Percentiles rank a stretch among this genome's conserved stretches.
Conservation (phyloP, 2,329 filamentous ascomycete genomes). For the Neopestalotiopsis rosae region DNA sequence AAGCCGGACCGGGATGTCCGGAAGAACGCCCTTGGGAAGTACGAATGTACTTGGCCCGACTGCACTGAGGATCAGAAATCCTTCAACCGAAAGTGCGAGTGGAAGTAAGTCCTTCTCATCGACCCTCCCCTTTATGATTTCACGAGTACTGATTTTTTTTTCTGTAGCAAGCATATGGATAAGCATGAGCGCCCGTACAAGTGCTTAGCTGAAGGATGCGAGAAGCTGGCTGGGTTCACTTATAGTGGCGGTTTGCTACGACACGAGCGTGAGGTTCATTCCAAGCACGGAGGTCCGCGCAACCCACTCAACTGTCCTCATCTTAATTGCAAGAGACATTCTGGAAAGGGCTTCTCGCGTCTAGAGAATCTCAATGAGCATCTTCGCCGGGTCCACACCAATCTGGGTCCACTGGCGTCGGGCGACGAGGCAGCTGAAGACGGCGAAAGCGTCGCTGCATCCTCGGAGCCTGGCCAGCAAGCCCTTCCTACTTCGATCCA, state of each 20-base stretch:
- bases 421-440: slow-evolving; percentile 40
- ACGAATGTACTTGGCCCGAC: slow-evolving; percentile 72
- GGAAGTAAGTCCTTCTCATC: slow-evolving; percentile 72
- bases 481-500: neutral
- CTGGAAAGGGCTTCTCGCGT: slow-evolving; percentile 87
- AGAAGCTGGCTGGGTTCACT: slow-evolving; percentile 92
- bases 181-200: slow-evolving; percentile 95
- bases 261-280: slow-evolving; percentile 93
- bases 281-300: slow-evolving; percentile 86
- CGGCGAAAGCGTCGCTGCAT: slow-evolving; percentile 42
- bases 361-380: slow-evolving; percentile 96
- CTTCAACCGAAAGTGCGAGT: slow-evolving; percentile 88
- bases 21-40: slow-evolving; percentile 76
- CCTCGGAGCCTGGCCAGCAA: neutral
- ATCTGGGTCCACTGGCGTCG: slow-evolving; percentile 36
- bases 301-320: slow-evolving; percentile 88
- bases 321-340: slow-evolving; percentile 85
- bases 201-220: slow-evolving; percentile 81
- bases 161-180: slow-evolving; percentile 90
- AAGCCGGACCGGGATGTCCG: slow-evolving; percentile 63
- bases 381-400: slow-evolving; percentile 83
- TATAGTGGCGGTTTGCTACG: slow-evolving; percentile 89
- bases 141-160: slow-evolving; percentile 26
- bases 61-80: slow-evolving; percentile 69
- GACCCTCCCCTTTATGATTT: slow-evolving; percentile 12